These are phyloP conservation scores for Cercospora sp. DNA, from an alignment of 2,329 filamentous ascomycete genomes.

Conservation along the genomic window DNA sequence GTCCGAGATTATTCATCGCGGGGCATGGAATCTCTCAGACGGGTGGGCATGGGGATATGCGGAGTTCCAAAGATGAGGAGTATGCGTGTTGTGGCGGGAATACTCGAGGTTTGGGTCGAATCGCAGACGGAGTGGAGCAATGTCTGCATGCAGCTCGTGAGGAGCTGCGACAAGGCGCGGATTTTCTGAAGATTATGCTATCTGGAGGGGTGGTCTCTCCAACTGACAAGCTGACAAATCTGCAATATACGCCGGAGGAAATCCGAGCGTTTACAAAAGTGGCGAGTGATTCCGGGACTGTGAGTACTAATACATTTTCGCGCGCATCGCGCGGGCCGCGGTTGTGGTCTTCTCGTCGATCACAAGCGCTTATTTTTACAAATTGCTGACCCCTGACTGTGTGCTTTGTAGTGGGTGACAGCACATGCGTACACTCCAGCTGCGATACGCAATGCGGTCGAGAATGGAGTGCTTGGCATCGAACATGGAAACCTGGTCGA, in stretches of 20 bases:
- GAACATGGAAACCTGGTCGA: constrained; percentile 65
- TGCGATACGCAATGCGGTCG: constrained; percentile 56
- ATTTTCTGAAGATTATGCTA: constrained; percentile 65
- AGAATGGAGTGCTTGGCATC: constrained; percentile 57
- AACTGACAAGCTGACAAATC: constrained; percentile 54
- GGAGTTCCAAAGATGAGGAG: constrained; percentile 49
- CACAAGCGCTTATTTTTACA: not conserved
- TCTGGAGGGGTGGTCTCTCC: constrained; percentile 59
- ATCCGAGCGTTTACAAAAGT: constrained; percentile 56
- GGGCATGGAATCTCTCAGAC: constrained; percentile 58
- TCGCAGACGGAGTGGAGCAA: constrained; percentile 57
- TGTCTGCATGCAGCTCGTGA: constrained; percentile 56
- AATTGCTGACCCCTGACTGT: not conserved
- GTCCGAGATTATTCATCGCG: constrained; percentile 58
- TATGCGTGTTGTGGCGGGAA: constrained; percentile 52
- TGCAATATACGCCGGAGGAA: constrained; percentile 60
- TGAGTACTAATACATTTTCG: constrained; percentile 34
- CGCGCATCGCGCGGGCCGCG: not conserved
- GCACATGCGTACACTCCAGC: constrained; percentile 59
- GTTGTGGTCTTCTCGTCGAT: not conserved
- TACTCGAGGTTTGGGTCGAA: constrained; percentile 44
- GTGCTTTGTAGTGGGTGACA: constrained; percentile 45
- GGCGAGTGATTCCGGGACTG: constrained; percentile 50
- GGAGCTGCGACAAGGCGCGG: constrained; percentile 56
- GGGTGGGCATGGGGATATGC: constrained; percentile 58